These are phyloP conservation scores for Pleurotus pulmonarius DNA, from an alignment of 768 basidiomycete species.

Conservation along the genomic window DNA sequence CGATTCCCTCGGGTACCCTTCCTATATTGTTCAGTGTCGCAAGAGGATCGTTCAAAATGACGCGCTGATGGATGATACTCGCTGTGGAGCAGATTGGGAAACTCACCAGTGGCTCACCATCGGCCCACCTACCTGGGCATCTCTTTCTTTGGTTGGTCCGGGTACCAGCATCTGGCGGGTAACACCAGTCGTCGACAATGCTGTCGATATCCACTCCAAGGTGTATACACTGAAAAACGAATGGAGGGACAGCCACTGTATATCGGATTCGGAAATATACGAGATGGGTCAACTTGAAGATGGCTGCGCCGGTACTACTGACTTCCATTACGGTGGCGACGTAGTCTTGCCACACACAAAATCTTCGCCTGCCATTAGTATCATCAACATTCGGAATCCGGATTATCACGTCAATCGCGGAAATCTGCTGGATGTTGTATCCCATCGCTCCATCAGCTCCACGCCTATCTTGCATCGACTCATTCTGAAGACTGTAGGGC, in stretches of 20 bases:
- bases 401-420: not conserved
- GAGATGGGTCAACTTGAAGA: slow-evolving; percentile 2
- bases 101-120: slow-evolving; percentile 12
- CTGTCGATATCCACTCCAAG: not conserved
- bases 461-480: slow-evolving; percentile 14
- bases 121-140: slow-evolving; percentile 15
- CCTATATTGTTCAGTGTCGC: not conserved
- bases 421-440: not conserved
- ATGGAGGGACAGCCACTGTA: slow-evolving; percentile 10
- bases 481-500: slow-evolving; percentile 12
- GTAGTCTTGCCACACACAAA: slow-evolving; percentile 2
- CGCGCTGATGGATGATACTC: not conserved
- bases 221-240: slow-evolving; percentile 10
- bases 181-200: not conserved
- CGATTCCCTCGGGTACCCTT: not conserved
- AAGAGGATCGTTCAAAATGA: not conserved
- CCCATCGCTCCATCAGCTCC: not conserved
- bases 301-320: slow-evolving; percentile 11
- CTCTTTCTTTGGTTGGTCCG: slow-evolving; percentile 12
- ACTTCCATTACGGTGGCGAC: slow-evolving; percentile 13
- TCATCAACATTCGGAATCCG: no score
- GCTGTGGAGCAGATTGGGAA: not conserved
- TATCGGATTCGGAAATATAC: slow-evolving; percentile 11
- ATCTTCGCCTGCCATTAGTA: no score
- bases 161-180: slow-evolving; percentile 14